Base-by-base conservation (phyloP, 495 filamentous ascomycete genomes). In the Lasiosphaeria ovina region DNA sequence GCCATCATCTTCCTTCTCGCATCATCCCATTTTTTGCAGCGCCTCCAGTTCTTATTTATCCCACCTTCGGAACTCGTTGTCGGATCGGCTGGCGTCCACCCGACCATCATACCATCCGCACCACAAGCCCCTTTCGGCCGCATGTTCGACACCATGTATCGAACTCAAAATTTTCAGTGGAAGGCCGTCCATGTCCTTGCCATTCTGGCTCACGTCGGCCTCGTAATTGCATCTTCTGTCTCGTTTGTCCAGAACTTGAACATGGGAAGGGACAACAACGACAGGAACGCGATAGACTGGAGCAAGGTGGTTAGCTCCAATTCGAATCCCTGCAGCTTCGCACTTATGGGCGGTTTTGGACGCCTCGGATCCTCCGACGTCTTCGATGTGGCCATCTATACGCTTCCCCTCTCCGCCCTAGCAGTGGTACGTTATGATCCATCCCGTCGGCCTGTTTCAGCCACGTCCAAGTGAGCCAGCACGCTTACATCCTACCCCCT, bases 91-190 rank as follows among this genome's bases (percentile, higher is more conserved):
- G 24, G 24, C 24, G 24, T 24, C 24, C 24, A 24, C 24, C 24
- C 24, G 24, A 47, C 44, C 5, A 11, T 47, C 12, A 5, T n/a
- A 9, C 44, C 11, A 9, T 47, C 44, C 44, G 7, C 7, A 14
- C 38, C 7, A 8, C 38, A 9, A n/a, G 44, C 12, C 44, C 6
- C 12, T 31, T 6, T 49, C 45, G 10, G 24, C 17, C 48, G 9
- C n/a, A n/a, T 6, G 3, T 32, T 32, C 3, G 16, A 7, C 55
- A 62, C n/a, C 59, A 72, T 72, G 69, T 68, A 70, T n/a, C 52
- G 60, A 51, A 68, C 69, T 14, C 70, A 60, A n/a, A 54, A 72
- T 53, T 66, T 57, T 12, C 33, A 59, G 57, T 72, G 69, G 69
- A 72, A 70, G 57, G n/a, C 65, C 17, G 59, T 59, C 34, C 69